Base-by-base conservation (phyloP, 2,329 filamentous ascomycete genomes). In the Aureobasidium sp. region DNA sequence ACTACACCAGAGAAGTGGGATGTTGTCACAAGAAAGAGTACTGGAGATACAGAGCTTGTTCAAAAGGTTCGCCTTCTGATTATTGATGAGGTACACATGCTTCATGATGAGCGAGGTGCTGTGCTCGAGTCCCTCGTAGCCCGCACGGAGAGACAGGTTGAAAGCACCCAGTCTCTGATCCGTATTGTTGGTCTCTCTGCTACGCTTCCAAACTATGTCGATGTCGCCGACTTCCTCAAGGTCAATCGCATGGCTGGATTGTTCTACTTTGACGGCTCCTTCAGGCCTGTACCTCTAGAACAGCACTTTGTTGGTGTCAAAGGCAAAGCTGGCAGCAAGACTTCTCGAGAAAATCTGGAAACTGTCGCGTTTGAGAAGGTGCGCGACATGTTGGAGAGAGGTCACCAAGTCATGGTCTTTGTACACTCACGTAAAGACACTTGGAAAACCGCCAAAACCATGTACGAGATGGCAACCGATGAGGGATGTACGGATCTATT, bases 1-100 rank as follows among this genome's bases (percentile, higher is more conserved):
- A 98, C 94, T 0, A 98, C 93, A 0, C 93, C 93, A 30, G 93
- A 98, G 71, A 98, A 98, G 71, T 98, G 94, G 94, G 93, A 98
- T 67, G 93, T 98, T 1, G 88, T 98, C 4, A 98, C 93, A 3
- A 80, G 93, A 57, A 98, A 97, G 70, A 94, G 91, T 54, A 97
- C 90, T 1, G 93, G 94, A 14, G 93, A 98, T 66, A 97, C 93
- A 0, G 93, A 97, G 66, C 79, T 98, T 3, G 94, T 98, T 12
- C 93, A 98, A 63, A 98, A 98, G 67, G 93, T 98, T 21, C 83
- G 91, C 10, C 76, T 98, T 2, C 79, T 98, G 56, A 97, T 98
- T 63, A 97, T 98, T 58, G 93, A 98, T 68, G 93, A 98, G 72
- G 93, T 98, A 1, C 93, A 98, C 66, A 98, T 98, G 94, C 84